phyloP scores from a whole-genome alignment of 495 filamentous ascomycete species.

The Friedmanniomyces simplex region DNA sequence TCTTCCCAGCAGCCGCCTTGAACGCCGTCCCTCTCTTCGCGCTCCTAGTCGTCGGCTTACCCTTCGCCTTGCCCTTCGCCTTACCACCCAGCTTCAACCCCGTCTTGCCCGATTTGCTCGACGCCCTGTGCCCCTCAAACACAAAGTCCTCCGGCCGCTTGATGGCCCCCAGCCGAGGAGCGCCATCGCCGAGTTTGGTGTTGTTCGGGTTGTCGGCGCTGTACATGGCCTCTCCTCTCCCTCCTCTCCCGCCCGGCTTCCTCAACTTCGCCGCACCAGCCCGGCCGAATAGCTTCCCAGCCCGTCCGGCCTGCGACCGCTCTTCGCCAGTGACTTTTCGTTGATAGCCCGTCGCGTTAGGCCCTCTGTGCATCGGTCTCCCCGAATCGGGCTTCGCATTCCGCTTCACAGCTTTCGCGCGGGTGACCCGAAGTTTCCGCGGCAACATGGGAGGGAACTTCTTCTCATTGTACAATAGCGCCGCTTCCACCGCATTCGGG shows the following conservation, averaged over 20 bases:
- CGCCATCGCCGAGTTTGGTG: background rate
- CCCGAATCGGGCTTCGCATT: constrained; percentile 34
- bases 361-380: constrained; percentile 34
- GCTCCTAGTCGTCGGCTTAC: constrained; percentile 34
- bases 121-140: constrained; percentile 86
- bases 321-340: constrained; percentile 56
- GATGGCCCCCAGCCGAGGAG: constrained; percentile 30
- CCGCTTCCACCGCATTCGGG: constrained; percentile 74
- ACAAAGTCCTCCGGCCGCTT: constrained; percentile 59
- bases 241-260: constrained; percentile 24
- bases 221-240: constrained; percentile 1
- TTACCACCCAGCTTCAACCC: constrained; percentile 36
- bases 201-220: background rate
- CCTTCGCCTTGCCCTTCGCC: constrained; percentile 51
- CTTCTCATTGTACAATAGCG: constrained; percentile 75
- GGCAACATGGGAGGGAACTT: constrained; percentile 89
- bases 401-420: constrained; percentile 69
- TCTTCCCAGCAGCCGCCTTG: constrained; percentile 34
- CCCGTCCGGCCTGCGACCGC: constrained; percentile 67
- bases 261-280: constrained; percentile 59
- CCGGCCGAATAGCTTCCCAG: constrained; percentile 69
- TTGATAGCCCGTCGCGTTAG: constrained; percentile 39
- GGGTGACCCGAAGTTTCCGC: constrained; percentile 71
- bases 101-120: constrained; percentile 47
- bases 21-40: constrained; percentile 35